Base-by-base conservation (phyloP, 352 stramenopile species). In the Phytophthora macrochlamydospora region DNA sequence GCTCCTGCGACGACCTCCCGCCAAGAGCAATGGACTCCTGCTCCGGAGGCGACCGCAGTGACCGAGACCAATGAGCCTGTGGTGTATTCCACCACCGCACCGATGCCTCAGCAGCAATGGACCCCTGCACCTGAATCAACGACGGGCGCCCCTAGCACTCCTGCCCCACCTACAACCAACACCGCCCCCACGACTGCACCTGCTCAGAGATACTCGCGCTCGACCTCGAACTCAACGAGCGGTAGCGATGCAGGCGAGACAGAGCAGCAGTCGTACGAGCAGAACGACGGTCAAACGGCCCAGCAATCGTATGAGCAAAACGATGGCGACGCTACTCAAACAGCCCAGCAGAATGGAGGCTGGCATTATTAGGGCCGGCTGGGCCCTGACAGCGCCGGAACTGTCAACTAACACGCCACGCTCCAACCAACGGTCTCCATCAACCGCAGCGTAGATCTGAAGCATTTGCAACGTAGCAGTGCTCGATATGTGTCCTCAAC, bases 351-450 rank as follows among this genome's bases (percentile, higher is more conserved):
- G 51, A 24, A 24, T 24, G 18, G 18, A 24, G 18, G 18, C 18
- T 45, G 8, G 43, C n/a, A 29, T 30, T 35, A 40, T n/a, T 30
- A 30, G 18, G n/a, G 2, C 61, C 59, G 28, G 28, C 52, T 50
- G 50, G n/a, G 31, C 31, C 32, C 44, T n/a, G 37, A 44, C 56
- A 56, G 56, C 56, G 45, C 31, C 30, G 43, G 56, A 56, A 48
- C 56, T 65, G 62, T 33, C 45, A 71, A 67, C 51, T 29, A 29
- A 24, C 24, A 46, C 40, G 12, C 14, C 14, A 49, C 13, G 35
- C 9, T 40, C 6, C 9, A 40, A 40, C 35, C 35, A 40, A 40
- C 35, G 35, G 35, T 11, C 9, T 40, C 35, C 9, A 40, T 40
- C 35, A 11, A 40, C 35, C 35, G 18, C 18, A 24, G 18, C 18